Evolutionary conservation across 805 yeast genomes (phyloP).

Genomic region (Spathaspora hagerdaliae): DNA sequence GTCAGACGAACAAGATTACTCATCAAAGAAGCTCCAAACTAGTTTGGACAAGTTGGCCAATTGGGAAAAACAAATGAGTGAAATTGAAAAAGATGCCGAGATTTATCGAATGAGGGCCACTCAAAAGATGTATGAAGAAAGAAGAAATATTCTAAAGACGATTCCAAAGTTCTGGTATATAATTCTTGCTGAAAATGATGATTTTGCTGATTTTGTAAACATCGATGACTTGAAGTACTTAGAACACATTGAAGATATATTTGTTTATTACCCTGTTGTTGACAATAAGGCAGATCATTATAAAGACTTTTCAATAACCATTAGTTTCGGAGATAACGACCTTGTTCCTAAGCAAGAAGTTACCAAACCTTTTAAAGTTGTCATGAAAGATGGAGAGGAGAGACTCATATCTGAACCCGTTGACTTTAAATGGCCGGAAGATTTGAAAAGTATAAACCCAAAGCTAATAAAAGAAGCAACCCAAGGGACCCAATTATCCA

Average conservation of each 20-base stretch:
- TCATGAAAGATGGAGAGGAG: conserved; percentile 52
- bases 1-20: not conserved
- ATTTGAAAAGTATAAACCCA: conserved; percentile 56
- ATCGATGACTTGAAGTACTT: conserved; percentile 74
- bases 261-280: conserved; percentile 44
- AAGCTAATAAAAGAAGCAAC: conserved; percentile 35
- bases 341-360: conserved; percentile 56
- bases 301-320: conserved; percentile 56
- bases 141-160: conserved; percentile 48
- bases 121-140: conserved; percentile 51
- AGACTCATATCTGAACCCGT: conserved; percentile 51
- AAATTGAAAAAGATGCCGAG: conserved; percentile 59
- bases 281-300: conserved; percentile 15
- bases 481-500: conserved; percentile 29
- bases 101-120: conserved; percentile 49
- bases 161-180: conserved; percentile 86
- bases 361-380: conserved; percentile 53
- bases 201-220: conserved; percentile 74
- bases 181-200: conserved; percentile 79
- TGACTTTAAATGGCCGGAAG: conserved; percentile 66
- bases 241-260: conserved; percentile 62
- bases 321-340: conserved; percentile 47
- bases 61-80: conserved; percentile 55
- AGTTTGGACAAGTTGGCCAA: conserved; percentile 45
- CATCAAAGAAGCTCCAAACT: conserved; percentile 9